Evolutionary conservation across 2,329 filamentous ascomycete genomes (phyloP), one percentile per base, ranked within the genome.

Genomic region (Sporothrix humicola): DNA sequence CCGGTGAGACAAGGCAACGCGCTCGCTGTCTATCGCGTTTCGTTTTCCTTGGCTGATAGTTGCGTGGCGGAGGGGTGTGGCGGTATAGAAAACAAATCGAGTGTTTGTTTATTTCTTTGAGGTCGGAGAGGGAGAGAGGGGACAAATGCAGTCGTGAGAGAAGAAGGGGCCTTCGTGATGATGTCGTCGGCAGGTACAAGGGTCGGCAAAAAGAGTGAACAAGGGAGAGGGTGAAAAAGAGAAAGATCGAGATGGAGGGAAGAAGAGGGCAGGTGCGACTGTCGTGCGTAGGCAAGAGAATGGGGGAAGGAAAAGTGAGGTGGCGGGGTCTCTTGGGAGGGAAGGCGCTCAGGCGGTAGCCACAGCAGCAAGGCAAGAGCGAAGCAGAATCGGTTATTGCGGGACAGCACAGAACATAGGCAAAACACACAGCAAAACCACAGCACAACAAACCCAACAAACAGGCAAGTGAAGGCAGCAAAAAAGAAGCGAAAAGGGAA

Each of bases 271-370:
- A 74, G 65, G 66, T n/a, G 59, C 54, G 48, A 56, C 10, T 31
- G 66, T 69, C 63, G 26, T 54, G 23, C 66, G 71, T 61, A 72
- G 66, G 48, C 66, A 37, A 63, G 50, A 65, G 71, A 68, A 48
- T 37, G 58, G n/a, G 59, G 37, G 58, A 26, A 50, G 58, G 69
- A 70, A 75, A 74, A 73, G 69, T 71, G 68, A 72, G 75, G 72
- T 75, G 74, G 73, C 73, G 72, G 75, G 74, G 74, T 76, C 50
- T 52, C 46, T 52, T 56, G 10, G 17, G 56, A 58, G 31, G 46
- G 48, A 20, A 48, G 31, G 31, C 31, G 31, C 31, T 37, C 31
- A 72, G 31, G 71, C 71, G 56, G 65, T 72, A 72, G 74, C 65
- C 66, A 72, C 69, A 69, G 72, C 20, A 56, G 58, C 70, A 46